These are phyloP conservation scores for Cercospora sp. DNA, from an alignment of 2,329 filamentous ascomycete species.

Conservation along the genomic window DNA sequence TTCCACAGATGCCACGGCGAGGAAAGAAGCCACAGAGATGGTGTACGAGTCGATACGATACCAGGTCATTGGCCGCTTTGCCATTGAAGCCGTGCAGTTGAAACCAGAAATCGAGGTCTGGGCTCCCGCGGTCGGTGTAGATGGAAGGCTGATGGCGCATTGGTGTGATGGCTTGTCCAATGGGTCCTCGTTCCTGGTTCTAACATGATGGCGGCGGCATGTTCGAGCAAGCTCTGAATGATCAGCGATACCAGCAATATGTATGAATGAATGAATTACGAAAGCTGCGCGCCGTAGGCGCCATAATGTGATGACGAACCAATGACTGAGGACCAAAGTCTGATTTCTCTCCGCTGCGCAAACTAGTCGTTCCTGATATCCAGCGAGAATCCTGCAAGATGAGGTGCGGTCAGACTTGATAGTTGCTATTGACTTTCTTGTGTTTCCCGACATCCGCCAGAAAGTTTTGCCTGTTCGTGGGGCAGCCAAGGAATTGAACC, in stretches of 20 bases:
- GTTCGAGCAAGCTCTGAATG: not conserved
- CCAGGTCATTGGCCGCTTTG: constrained; percentile 12
- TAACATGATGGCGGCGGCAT: not conserved
- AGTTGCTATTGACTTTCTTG: not conserved
- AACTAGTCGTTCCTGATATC: not conserved
- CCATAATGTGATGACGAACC: not conserved
- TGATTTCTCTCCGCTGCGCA: not conserved
- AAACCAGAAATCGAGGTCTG: constrained; percentile 11
- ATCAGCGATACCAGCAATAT: not conserved
- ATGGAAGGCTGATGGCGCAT: constrained; percentile 1
- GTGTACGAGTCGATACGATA: not conserved
- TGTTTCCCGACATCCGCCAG: not conserved
- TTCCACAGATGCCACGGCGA: constrained; percentile 1
- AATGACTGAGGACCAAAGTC: not conserved
- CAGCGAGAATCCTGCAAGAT: not conserved
- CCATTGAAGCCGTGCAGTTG: constrained; percentile 13
- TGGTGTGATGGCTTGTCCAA: constrained; percentile 8
- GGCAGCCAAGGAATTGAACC: not conserved
- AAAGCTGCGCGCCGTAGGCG: constrained; percentile 1
- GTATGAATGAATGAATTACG: constrained; percentile 1
- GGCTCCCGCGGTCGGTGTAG: not conserved
- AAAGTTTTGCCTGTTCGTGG: constrained; percentile 3
- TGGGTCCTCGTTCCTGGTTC: not conserved
- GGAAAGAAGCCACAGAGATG: constrained; percentile 5
- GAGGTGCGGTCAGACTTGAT: not conserved